Base-by-base conservation (phyloP, 2,329 filamentous ascomycete genomes). In the Cladosporium sp. region DNA sequence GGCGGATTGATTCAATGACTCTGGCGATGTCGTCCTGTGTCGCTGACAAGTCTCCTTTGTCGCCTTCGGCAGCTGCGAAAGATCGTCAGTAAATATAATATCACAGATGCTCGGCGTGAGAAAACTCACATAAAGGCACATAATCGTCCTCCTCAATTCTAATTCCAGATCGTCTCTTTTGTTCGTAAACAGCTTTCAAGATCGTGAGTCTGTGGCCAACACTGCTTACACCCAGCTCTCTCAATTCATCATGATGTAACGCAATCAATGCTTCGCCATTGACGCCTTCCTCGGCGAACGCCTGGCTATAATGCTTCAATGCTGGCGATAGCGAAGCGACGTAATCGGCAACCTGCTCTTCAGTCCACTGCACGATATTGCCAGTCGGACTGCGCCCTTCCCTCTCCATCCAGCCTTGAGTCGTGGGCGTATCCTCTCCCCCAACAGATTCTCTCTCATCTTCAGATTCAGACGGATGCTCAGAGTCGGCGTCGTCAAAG, bases 171-270 rank as follows among this genome's bases (percentile, higher is more conserved):
- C 89, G 89, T 68, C 92, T 86, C 74, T 99, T 99, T 64, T 93
- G 85, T 65, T 97, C 91, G 72, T 96, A 97, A 49, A 97, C 90
- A 62, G 85, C 91, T 73, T 96, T 97, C 52, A 99, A 79, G 52
- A 99, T 95, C 18, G 90, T 95, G 62, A 99, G 77, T 54, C 93
- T 85, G 73, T 99, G 93, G 34, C 93, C 93, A 42, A 96, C 89
- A 71, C 92, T 97, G 56, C 78, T 77, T 57, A 99, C 88, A 42
- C 91, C 91, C 84, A 97, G 92, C 66, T 95, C 89, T 71, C 95
- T 96, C 61, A 99, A 76, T 67, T 97, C 92, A 51, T 95, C 88
- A 67, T 97, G 93, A 56, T 88, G 86, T 56, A 99, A 74, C 36
- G 89, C 89, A 51, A 96, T 83, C 56, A 99, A 76, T 47, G 89